phyloP scores from a whole-genome alignment of 2,329 filamentous ascomycete genomes.

The Didymella glomerata region DNA sequence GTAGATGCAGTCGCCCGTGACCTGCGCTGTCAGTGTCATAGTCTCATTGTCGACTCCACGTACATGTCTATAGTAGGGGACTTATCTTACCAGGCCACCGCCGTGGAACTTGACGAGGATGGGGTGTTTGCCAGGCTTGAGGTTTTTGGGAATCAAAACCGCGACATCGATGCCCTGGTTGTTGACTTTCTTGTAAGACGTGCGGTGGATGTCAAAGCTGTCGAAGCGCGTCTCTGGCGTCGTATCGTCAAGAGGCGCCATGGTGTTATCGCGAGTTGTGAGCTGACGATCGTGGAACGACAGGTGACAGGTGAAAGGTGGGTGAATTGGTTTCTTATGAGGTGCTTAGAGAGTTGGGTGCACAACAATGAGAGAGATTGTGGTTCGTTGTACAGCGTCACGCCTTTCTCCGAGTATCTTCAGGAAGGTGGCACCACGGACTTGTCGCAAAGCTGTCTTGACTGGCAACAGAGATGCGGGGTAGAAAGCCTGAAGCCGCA shows the following conservation, averaged over 20 bases:
- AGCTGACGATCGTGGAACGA: background rate
- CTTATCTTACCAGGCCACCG: slow-evolving; percentile 52
- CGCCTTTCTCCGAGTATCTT: background rate
- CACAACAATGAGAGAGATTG: background rate
- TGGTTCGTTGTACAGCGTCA: background rate
- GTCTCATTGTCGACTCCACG: background rate
- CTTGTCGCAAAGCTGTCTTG: background rate
- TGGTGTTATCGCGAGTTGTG: background rate
- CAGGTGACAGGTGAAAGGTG: no score
- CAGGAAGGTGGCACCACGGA: background rate
- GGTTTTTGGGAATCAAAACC: slow-evolving; percentile 52
- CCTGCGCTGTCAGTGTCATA: slow-evolving; percentile 2
- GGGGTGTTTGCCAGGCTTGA: slow-evolving; percentile 49
- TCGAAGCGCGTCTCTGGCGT: slow-evolving; percentile 44
- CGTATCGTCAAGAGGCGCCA: slow-evolving; percentile 32
- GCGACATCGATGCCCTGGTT: slow-evolving; percentile 50
- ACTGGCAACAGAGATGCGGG: slow-evolving; percentile 2
- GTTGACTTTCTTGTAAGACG: slow-evolving; percentile 54
- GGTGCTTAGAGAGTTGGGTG: no score
- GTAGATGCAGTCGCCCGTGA: slow-evolving; percentile 39
- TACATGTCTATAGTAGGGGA: background rate
- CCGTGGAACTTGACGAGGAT: slow-evolving; percentile 57
- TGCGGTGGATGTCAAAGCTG: slow-evolving; percentile 52
- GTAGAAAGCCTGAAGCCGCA: slow-evolving; percentile 1
- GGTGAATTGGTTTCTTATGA: no score